Base-by-base conservation (phyloP, 495 filamentous ascomycete genomes). In the Acidomyces sp. region DNA sequence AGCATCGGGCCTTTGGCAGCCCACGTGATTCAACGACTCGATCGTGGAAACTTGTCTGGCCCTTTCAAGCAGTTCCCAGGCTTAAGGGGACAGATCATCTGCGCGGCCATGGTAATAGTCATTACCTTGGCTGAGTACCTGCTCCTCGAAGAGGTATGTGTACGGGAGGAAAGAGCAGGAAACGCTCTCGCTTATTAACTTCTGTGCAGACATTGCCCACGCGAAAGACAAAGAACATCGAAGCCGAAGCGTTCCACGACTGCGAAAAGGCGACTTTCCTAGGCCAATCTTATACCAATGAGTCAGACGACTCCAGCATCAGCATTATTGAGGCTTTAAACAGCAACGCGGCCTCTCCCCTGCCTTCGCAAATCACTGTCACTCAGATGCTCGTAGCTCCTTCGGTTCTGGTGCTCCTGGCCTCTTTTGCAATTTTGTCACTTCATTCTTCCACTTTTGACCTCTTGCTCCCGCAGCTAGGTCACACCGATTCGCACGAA, bases 391-490 rank as follows among this genome's bases (percentile, higher is more conserved):
- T 67, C 34, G 53, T 52, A 25, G 60, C 64, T 6, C 64, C 64
- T 12, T 66, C 63, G 2, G 42, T 67, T 25, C 49, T 67, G 31
- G 45, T 66, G 17, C 58, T 67, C 6, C 53, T 67, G 12, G 46
- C 52, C 16, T 66, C 64, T 5, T 67, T 61, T 48, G 63, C 60
- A 24, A 54, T 64, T 25, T 51, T 67, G 21, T 64, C 59, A 6
- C 53, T 67, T 18, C 64, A 67, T 43, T 59, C 64, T 2, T 57
- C 64, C 4, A 62, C 62, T 16, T 67, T 66, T 43, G 64, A 67
- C 33, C 53, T 58, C 6, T 54, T 67, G 4, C 56, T 67, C 2
- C 64, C 64, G 1, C 62, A 66, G 34, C 53, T 67, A 34, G 60
- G 64, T 38, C 65, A 66, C 46, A 60, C 55, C 24, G 55, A 54